Percentiles rank a stretch among this genome's conserved stretches.
These are phyloP conservation scores for Ceratocystis ficicola DNA, from an alignment of 2,329 filamentous ascomycete genomes.

Conservation along the genomic window DNA sequence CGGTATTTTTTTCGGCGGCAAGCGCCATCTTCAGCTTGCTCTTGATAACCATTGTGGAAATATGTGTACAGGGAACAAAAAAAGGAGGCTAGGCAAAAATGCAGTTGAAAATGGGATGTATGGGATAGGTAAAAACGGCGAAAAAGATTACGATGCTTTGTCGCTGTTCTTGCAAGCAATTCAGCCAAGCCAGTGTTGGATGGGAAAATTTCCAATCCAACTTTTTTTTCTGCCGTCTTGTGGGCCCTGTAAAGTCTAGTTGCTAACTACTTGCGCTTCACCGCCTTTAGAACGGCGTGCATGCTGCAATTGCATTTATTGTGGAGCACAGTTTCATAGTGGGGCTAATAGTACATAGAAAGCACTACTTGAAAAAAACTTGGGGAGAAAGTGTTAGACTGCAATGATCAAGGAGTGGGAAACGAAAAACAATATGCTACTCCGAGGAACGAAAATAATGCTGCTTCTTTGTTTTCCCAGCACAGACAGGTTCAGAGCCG, in stretches of 20 bases:
- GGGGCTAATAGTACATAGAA: background rate
- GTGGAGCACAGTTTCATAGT: background rate
- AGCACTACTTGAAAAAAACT: background rate
- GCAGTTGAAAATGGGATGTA: background rate
- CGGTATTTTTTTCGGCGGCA: slow-evolving; percentile 42
- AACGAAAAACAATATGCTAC: background rate
- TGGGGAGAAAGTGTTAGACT: background rate
- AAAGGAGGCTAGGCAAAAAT: background rate
- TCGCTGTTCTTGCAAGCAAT: background rate
- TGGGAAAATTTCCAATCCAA: slow-evolving; percentile 20
- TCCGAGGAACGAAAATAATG: background rate
- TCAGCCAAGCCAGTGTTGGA: background rate
- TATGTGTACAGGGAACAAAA: background rate
- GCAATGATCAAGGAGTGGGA: too few relatives aligned
- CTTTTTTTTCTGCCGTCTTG: slow-evolving; percentile 21
- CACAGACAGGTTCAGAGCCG: too few relatives aligned
- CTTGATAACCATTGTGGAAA: slow-evolving; percentile 33
- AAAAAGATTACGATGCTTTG: background rate
- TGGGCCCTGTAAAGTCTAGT: slow-evolving; percentile 15
- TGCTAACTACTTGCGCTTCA: slow-evolving; percentile 18
- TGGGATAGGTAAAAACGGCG: background rate
- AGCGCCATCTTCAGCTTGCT: slow-evolving; percentile 44
- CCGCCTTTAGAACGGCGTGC: slow-evolving; percentile 15
- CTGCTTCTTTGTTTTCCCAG: too few relatives aligned
- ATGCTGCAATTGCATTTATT: background rate